These are phyloP conservation scores for Solanum phureja DNA, from an alignment of 257 asterid species.

Conservation along the genomic window DNA sequence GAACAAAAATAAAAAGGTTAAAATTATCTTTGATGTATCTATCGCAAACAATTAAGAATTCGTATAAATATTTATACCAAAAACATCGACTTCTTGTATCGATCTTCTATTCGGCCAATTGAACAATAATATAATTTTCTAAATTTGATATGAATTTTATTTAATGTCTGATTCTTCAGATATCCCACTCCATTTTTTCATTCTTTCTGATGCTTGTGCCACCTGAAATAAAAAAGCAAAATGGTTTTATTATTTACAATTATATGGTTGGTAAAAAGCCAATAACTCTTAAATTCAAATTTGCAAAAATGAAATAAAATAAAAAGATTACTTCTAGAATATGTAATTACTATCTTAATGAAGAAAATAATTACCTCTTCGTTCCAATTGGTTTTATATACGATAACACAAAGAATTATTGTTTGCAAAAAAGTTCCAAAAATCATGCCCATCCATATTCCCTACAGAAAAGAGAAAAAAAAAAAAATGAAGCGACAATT, in stretches of 20 bases:
- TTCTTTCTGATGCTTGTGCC: conserved; percentile 69
- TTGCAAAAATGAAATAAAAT: background rate
- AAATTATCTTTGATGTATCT: background rate
- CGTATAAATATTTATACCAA: no score
- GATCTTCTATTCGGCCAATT: background rate
- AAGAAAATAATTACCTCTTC: conserved; percentile 51
- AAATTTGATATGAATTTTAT: background rate
- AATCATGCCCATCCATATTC: conserved; percentile 98
- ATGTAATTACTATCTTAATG: background rate
- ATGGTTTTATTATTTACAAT: background rate
- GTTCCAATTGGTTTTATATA: conserved; percentile 78
- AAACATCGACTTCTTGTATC: no score
- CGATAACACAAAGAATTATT: conserved; percentile 43
- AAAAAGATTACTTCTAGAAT: background rate
- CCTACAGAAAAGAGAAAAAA: conserved; percentile 26
- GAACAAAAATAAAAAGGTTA: background rate
- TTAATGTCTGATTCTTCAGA: conserved; percentile 4
- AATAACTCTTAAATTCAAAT: background rate
- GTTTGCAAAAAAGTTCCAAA: conserved; percentile 86
- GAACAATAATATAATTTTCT: background rate
- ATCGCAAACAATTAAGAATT: background rate
- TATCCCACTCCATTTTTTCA: conserved; percentile 59
- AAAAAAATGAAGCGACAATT: background rate
- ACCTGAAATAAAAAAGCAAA: conserved; percentile 44
- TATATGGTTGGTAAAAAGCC: background rate